Conservation (phyloP, 2,329 filamentous ascomycete species). For the Ceratocystis alfenasii region DNA sequence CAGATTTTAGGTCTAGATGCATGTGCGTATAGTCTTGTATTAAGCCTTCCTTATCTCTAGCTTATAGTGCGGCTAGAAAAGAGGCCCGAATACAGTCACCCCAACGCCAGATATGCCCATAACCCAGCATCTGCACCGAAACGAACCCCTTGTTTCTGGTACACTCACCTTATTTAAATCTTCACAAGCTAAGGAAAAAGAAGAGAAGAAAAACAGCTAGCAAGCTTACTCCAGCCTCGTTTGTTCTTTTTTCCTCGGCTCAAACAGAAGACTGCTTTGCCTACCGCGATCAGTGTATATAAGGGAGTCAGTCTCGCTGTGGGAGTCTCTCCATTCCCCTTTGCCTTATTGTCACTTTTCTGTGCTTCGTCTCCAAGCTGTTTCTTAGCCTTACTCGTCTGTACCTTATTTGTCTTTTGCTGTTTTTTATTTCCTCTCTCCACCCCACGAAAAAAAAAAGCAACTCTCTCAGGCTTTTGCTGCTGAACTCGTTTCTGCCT, state of each 20-base stretch:
- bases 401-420: too few species aligned
- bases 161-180: neutral
- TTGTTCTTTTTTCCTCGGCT: slow-evolving; percentile 1
- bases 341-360: too few species aligned
- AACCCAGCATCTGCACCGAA: neutral
- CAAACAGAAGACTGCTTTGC: neutral
- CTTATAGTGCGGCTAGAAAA: neutral
- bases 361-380: too few species aligned
- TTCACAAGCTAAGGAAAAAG: neutral
- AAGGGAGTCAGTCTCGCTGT: too few species aligned
- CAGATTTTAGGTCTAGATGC: neutral
- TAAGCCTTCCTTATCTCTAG: neutral
- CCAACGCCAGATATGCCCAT: neutral
- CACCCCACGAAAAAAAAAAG: too few species aligned
- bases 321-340: too few species aligned
- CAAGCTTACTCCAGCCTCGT: neutral
- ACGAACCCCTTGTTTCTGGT: neutral
- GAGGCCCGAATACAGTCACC: neutral
- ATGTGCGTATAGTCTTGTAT: neutral
- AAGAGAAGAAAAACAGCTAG: neutral
- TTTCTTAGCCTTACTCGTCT: too few species aligned
- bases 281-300: too few species aligned
- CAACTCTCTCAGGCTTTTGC: too few species aligned
- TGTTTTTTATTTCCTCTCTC: too few species aligned
- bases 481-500: neutral